These are phyloP conservation scores for Pleodorina starrii DNA, from an alignment of 139 green algal species.

Conservation along the genomic window DNA sequence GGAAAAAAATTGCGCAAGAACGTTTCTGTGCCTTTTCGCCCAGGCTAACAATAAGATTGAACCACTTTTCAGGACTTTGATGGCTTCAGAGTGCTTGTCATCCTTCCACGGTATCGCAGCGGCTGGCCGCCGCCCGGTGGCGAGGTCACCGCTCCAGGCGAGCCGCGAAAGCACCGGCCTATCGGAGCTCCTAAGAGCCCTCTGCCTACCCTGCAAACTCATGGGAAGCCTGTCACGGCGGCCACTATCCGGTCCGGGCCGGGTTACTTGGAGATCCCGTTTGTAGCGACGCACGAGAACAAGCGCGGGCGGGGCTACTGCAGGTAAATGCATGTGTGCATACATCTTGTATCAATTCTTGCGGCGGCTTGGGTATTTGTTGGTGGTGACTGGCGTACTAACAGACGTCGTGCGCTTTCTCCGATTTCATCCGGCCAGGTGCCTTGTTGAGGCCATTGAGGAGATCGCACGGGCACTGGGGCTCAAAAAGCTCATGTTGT, in stretches of 20 bases:
- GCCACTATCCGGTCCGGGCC: slow-evolving; percentile 88
- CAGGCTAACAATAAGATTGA: neutral
- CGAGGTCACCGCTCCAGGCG: slow-evolving; percentile 38
- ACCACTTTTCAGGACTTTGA: slow-evolving; percentile 87
- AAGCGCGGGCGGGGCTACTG: slow-evolving; percentile 85
- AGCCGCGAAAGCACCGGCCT: slow-evolving; percentile 41
- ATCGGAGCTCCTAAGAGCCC: slow-evolving; percentile 75
- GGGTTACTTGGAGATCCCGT: slow-evolving; percentile 91
- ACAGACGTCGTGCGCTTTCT: too few species aligned
- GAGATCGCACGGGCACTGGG: slow-evolving; percentile 73
- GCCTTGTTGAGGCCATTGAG: slow-evolving; percentile 90
- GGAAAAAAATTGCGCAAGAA: neutral
- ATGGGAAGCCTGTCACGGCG: slow-evolving; percentile 85
- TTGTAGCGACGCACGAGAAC: slow-evolving; percentile 88
- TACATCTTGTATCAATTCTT: too few species aligned
- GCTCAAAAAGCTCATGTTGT: slow-evolving; percentile 75
- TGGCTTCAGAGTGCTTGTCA: slow-evolving; percentile 86
- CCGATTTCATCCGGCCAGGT: too few species aligned
- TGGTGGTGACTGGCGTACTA: too few species aligned
- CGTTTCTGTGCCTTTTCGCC: neutral
- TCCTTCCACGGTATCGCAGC: slow-evolving; percentile 81
- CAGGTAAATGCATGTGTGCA: slow-evolving; percentile 54
- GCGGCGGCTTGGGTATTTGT: too few species aligned
- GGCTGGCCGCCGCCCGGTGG: slow-evolving; percentile 80
- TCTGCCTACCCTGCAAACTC: slow-evolving; percentile 72